Evolutionary conservation across 202 grass and related monocot genomes (phyloP), one percentile per base, ranked within the genome.

Genomic region (Cymbopogon flexuosus): DNA sequence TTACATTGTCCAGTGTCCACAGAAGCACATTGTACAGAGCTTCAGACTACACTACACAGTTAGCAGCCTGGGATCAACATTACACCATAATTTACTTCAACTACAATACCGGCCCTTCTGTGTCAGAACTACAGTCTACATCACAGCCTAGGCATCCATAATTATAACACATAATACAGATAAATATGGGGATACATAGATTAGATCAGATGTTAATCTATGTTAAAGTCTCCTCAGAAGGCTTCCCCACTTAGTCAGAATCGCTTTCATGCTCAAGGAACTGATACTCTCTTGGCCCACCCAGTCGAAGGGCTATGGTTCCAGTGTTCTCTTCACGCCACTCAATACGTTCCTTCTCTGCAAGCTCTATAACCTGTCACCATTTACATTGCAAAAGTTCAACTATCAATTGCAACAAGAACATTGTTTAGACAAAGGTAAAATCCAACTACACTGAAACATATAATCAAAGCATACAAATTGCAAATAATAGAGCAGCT

Each of bases 281-380:
- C 12, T 79, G 61, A 67, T 98, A 98, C 69, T 93, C 84, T 56
- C 81, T 98, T 58, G 79, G 76, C 31, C 88, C 90, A 14, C 90
- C 86, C n/a, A 95, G 83, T 3, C 61, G 68, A 11, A 98, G 84
- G 9, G 89, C 31, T 75, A 98, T 63, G 16, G 90, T 91, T 54
- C 95, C 92, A 2, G 82, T 84, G 76, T 98, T 98, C 62, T 94
- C 96, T 84, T 91, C 96, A 0, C 68, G 65, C 82, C 88, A 93
- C 40, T 86, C 82, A 22, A 98, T 76, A 9, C 70, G 69, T 78
- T 98, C 96, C 61, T 86, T 93, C 59, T 87, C 70, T 29, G 67
- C 82, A n/a, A 98, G 92, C 35, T 73, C 75, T 31, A 89, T 78
- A 35, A 95, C 96, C 96, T 98, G 69, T 52, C 21, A 69, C 29